Conservation (phyloP, 768 basidiomycete genomes). For the Mycena venus region DNA sequence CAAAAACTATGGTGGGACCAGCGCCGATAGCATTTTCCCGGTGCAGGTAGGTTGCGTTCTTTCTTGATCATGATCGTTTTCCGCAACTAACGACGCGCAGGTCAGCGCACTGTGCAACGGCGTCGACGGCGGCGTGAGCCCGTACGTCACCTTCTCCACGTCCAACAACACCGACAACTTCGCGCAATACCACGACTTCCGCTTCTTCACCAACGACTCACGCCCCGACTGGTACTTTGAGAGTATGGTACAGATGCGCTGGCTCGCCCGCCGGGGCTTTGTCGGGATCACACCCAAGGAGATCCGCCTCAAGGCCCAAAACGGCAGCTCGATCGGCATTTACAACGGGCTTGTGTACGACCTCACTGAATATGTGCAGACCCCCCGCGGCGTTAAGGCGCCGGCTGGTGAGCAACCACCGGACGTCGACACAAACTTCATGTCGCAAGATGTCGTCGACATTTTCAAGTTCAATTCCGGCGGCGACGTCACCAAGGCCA, state of each 20-base stretch:
- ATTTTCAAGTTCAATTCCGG: slow-evolving; percentile 84
- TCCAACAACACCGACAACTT: slow-evolving; percentile 83
- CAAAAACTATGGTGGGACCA: slow-evolving; percentile 81
- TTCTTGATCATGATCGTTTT: not conserved
- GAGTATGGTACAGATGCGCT: slow-evolving; percentile 93
- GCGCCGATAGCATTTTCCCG: slow-evolving; percentile 87
- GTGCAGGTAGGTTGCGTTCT: slow-evolving; percentile 80
- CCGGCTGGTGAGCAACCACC: slow-evolving; percentile 63
- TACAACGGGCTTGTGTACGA: slow-evolving; percentile 92
- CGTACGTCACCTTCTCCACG: slow-evolving; percentile 84
- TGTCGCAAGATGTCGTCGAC: slow-evolving; percentile 77
- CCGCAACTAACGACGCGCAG: slow-evolving; percentile 56
- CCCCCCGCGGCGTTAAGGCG: slow-evolving; percentile 68
- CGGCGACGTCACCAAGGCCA: slow-evolving; percentile 81
- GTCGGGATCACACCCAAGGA: slow-evolving; percentile 85
- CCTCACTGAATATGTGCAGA: slow-evolving; percentile 82
- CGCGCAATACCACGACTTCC: slow-evolving; percentile 95
- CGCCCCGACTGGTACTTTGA: slow-evolving; percentile 99
- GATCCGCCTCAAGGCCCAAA: slow-evolving; percentile 76
- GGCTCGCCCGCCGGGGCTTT: slow-evolving; percentile 89
- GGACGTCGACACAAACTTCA: slow-evolving; percentile 70
- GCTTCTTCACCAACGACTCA: slow-evolving; percentile 87
- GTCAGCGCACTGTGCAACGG: slow-evolving; percentile 96
- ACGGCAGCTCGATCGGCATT: slow-evolving; percentile 79
- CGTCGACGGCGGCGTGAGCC: slow-evolving; percentile 81